phyloP scores from a whole-genome alignment of 2,329 filamentous ascomycete species.

The Fusarium clavum region DNA sequence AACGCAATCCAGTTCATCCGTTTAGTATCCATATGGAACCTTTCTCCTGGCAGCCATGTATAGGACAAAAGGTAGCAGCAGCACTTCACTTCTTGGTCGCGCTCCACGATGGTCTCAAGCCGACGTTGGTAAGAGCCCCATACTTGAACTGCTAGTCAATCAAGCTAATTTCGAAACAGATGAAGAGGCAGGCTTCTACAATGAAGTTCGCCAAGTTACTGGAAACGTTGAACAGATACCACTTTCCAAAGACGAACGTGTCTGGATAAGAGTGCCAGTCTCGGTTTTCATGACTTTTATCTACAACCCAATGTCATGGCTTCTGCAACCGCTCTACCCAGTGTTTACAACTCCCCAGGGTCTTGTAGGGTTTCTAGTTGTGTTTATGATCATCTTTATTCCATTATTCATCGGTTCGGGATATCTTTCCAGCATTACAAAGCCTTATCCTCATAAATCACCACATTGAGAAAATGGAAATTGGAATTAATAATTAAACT shows the following conservation, averaged over 20 bases:
- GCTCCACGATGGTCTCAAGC: not conserved
- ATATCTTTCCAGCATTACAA: not conserved
- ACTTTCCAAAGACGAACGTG: not conserved
- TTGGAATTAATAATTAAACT: too few species aligned
- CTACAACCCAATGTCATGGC: not conserved
- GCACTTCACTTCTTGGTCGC: not conserved
- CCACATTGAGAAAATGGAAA: too few species aligned
- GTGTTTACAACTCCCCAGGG: not conserved
- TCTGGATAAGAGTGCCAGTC: not conserved
- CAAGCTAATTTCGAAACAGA: not conserved
- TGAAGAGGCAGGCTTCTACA: not conserved
- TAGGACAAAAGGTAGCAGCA: not conserved
- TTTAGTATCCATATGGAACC: too few species aligned
- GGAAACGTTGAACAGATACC: not conserved
- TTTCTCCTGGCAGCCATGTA: not conserved
- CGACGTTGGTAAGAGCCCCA: not conserved
- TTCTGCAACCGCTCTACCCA: not conserved
- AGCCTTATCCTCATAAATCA: not conserved
- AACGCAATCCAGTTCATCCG: accelerated
- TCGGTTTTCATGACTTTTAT: not conserved
- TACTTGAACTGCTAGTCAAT: accelerated
- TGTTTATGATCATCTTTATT: not conserved
- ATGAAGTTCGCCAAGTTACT: not conserved
- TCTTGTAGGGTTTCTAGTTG: not conserved
- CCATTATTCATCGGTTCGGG: not conserved